These are phyloP conservation scores for Botrytis elliptica DNA, from an alignment of 2,329 filamentous ascomycete species.

Conservation along the genomic window DNA sequence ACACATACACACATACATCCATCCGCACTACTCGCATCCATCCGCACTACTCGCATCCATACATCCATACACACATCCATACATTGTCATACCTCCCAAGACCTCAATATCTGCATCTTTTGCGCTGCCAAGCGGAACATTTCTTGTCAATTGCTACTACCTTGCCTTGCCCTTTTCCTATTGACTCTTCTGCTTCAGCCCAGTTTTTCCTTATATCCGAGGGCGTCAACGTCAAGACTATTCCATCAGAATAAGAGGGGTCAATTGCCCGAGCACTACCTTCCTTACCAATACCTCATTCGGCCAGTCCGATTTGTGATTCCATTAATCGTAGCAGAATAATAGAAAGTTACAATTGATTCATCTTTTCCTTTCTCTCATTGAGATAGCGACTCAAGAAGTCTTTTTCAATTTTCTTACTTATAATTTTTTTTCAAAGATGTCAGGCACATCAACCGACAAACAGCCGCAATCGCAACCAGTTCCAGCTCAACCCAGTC, in stretches of 20 bases:
- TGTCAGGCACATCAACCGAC: constrained; percentile 27
- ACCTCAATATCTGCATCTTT: constrained; percentile 11
- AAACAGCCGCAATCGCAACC: constrained; percentile 17
- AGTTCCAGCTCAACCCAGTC: constrained; percentile 4
- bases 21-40: not conserved
- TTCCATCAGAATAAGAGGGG: constrained; percentile 18
- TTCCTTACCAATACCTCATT: constrained; percentile 7
- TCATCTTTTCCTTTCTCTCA: not conserved
- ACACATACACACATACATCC: not conserved
- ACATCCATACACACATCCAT: not conserved
- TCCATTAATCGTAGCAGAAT: not conserved
- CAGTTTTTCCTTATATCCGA: constrained; percentile 1
- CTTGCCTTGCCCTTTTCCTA: not conserved
- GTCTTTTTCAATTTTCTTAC: not conserved
- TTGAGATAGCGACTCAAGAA: constrained; percentile 5
- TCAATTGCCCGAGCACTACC: constrained; percentile 2
- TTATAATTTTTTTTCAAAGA: constrained; percentile 16
- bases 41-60: not conserved
- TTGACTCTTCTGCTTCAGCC: not conserved
- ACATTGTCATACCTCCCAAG: not conserved
- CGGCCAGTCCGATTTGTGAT: not conserved
- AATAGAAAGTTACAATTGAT: constrained; percentile 6
- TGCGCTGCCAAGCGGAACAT: constrained; percentile 12
- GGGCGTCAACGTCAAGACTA: constrained; percentile 7
- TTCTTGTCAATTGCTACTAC: not conserved